Percentiles rank a stretch among this genome's conserved stretches.
phyloP scores from a whole-genome alignment of 345 rosid genomes.

The Populus davidiana region DNA sequence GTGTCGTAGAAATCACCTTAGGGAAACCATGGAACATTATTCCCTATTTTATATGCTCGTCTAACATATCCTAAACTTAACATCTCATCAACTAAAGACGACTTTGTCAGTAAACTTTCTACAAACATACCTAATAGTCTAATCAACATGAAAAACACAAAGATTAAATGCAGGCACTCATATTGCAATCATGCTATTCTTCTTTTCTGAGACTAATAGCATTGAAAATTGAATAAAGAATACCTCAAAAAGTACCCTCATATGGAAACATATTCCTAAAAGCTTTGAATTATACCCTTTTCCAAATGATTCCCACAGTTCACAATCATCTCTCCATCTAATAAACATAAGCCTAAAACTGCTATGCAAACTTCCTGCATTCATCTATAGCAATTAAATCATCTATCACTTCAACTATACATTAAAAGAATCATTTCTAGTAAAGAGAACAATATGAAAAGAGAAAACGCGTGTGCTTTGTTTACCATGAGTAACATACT shows the following conservation, averaged over 20 bases:
- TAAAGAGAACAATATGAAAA: constrained; percentile 2
- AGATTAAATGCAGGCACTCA: no score
- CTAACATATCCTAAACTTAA: no score
- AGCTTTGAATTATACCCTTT: no score
- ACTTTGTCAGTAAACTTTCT: neutral
- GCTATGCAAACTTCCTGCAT: neutral
- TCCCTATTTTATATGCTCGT: no score
- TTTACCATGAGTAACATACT: constrained; percentile 81
- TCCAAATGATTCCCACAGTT: neutral
- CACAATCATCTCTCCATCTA: neutral
- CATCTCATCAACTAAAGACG: neutral
- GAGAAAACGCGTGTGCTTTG: constrained; percentile 37
- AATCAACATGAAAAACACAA: neutral
- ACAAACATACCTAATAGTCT: neutral
- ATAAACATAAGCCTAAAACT: neutral
- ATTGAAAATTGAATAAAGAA: no score
- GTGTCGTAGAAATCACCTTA: no score
- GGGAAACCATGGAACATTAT: no score
- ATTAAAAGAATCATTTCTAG: neutral
- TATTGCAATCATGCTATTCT: no score
- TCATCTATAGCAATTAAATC: neutral
- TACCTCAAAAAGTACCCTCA: neutral
- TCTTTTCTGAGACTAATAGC: no score
- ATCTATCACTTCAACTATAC: neutral
- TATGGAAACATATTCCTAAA: neutral